These are phyloP conservation scores for Purpureocillium lavendulum DNA, from an alignment of 2,329 filamentous ascomycete genomes.

Conservation along the genomic window DNA sequence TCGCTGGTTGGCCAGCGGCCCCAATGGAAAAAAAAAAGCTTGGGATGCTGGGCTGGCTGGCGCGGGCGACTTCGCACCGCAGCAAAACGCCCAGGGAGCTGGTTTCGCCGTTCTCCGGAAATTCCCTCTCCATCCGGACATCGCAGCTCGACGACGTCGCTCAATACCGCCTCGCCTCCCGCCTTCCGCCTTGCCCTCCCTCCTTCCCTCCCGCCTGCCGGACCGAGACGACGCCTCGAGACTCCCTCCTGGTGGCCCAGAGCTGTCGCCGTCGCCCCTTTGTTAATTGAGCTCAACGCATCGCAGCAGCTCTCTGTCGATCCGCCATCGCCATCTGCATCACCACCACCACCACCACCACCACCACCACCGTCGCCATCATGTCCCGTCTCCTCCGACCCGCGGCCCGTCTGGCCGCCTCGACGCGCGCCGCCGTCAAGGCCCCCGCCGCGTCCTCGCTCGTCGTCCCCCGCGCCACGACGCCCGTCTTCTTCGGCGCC, in stretches of 20 bases:
- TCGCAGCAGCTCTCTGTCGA: too few species aligned
- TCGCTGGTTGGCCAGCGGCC: slow-evolving; percentile 3
- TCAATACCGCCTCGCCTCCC: background rate
- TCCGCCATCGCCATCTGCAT: too few species aligned
- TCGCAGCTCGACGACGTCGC: background rate
- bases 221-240: too few species aligned
- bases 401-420: slow-evolving; percentile 38
- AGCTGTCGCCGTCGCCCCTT: background rate
- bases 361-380: slow-evolving; percentile 4
- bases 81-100: slow-evolving; percentile 5
- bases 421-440: slow-evolving; percentile 27
- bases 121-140: slow-evolving; percentile 10
- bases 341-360: too few species aligned
- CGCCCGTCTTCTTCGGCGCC: slow-evolving; percentile 28
- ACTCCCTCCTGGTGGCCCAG: background rate
- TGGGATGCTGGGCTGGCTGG: background rate
- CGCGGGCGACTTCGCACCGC: too few species aligned
- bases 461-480: slow-evolving; percentile 26
- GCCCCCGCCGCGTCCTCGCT: slow-evolving; percentile 25
- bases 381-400: slow-evolving; percentile 47
- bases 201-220: background rate
- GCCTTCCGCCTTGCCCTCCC: background rate
- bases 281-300: too few species aligned
- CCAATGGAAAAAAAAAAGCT: slow-evolving; percentile 10
- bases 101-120: slow-evolving; percentile 10